Evolutionary conservation across 2,329 filamentous ascomycete species (phyloP).

Genomic region (Cercospora nicotianae): DNA sequence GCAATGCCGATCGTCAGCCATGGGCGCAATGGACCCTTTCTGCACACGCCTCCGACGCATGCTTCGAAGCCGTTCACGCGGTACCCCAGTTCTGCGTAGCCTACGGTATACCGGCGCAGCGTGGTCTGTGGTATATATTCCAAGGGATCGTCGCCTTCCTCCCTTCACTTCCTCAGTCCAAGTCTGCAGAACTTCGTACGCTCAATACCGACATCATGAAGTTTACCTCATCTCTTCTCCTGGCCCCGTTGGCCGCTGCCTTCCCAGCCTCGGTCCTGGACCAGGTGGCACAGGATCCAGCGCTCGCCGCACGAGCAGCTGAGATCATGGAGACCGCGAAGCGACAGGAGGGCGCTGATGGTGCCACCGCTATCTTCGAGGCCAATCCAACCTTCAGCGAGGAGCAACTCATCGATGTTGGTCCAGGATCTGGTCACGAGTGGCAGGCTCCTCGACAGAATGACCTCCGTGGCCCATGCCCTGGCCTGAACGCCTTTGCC

Average conservation of each 20-base stretch:
- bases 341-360: slow-evolving; percentile 27
- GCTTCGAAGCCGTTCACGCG: background rate
- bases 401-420: slow-evolving; percentile 34
- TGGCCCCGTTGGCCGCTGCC: slow-evolving; percentile 19
- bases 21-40: background rate
- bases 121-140: too few species aligned
- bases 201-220: slow-evolving; percentile 13
- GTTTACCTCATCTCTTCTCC: slow-evolving; percentile 6
- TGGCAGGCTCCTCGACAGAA: slow-evolving; percentile 34
- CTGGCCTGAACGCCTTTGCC: slow-evolving; percentile 35
- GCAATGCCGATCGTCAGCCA: background rate
- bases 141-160: background rate
- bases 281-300: slow-evolving; percentile 14
- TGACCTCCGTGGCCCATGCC: slow-evolving; percentile 38
- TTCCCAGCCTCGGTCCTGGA: slow-evolving; percentile 20
- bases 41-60: slow-evolving; percentile 2
- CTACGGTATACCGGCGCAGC: background rate
- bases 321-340: slow-evolving; percentile 24
- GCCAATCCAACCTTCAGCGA: slow-evolving; percentile 33
- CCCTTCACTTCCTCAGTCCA: background rate
- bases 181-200: background rate
- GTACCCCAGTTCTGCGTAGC: background rate
- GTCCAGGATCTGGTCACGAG: slow-evolving; percentile 30
- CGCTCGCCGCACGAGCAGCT: slow-evolving; percentile 13
- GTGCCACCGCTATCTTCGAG: slow-evolving; percentile 30